Evolutionary conservation across 2,329 filamentous ascomycete genomes (phyloP).

Genomic region (Aspergillus caelatus): DNA sequence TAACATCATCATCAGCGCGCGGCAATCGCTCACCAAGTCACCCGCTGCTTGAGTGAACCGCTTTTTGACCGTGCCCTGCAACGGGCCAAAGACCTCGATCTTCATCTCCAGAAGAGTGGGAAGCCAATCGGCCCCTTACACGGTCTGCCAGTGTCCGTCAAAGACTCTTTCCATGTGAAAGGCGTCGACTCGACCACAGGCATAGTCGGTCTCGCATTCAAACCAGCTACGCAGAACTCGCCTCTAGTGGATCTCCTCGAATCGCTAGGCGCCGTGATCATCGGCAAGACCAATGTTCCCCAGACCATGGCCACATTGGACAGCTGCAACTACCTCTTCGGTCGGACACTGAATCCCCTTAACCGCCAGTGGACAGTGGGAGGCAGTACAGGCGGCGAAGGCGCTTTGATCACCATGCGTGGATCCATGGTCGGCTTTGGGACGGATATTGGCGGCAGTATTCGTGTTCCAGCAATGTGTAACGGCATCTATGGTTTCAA

Average conservation of each 20-base stretch:
- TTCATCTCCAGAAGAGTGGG: constrained; percentile 42
- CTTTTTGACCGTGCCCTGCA: constrained; percentile 54
- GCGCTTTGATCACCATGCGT: constrained; percentile 60
- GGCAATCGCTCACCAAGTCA: constrained; percentile 44
- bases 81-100: constrained; percentile 54
- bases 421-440: constrained; percentile 64
- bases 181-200: constrained; percentile 59
- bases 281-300: constrained; percentile 71
- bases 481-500: constrained; percentile 57
- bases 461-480: constrained; percentile 54
- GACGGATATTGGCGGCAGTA: constrained; percentile 60
- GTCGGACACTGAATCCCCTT: constrained; percentile 64
- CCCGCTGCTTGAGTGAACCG: constrained; percentile 55
- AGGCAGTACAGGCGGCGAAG: constrained; percentile 69
- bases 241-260: constrained; percentile 62
- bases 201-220: constrained; percentile 62
- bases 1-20: constrained; percentile 32
- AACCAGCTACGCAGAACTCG: constrained; percentile 60
- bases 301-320: constrained; percentile 58
- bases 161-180: constrained; percentile 49
- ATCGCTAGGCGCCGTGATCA: constrained; percentile 65
- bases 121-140: constrained; percentile 61
- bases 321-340: constrained; percentile 64
- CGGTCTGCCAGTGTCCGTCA: constrained; percentile 60
- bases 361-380: constrained; percentile 64